Evolutionary conservation across 139 green algal genomes (phyloP).

Genomic region (Trebouxia sp.): DNA sequence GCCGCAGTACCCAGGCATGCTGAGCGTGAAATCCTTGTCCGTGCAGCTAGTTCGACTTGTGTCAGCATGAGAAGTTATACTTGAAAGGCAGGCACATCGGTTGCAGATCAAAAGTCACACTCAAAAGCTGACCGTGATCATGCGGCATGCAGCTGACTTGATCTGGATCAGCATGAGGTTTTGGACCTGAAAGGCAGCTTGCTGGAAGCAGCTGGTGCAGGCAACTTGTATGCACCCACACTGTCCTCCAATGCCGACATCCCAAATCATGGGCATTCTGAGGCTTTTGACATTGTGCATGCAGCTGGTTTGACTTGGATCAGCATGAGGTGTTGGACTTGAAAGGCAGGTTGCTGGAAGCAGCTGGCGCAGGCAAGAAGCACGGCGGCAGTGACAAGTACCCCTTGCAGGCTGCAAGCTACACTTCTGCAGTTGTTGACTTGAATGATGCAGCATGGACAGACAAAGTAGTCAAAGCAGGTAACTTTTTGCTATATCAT

Average conservation of each 20-base stretch:
- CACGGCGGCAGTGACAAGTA: background rate
- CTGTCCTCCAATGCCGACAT: too few species aligned
- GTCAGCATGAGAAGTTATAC: too few species aligned
- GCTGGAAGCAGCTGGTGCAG: background rate
- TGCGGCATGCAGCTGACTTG: slow-evolving; percentile 1
- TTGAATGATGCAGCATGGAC: background rate
- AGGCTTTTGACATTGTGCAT: too few species aligned
- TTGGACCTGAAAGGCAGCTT: background rate
- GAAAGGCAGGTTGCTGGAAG: background rate
- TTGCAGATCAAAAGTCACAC: too few species aligned
- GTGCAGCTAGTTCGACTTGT: too few species aligned
- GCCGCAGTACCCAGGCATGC: too few species aligned
- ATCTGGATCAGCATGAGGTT: slow-evolving; percentile 8
- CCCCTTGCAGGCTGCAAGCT: background rate
- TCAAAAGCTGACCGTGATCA: too few species aligned
- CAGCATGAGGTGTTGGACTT: slow-evolving; percentile 5
- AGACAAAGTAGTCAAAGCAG: background rate
- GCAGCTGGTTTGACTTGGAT: slow-evolving; percentile 12
- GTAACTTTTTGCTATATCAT: too few species aligned
- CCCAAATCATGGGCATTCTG: too few species aligned
- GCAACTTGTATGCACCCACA: too few species aligned
- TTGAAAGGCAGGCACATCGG: too few species aligned
- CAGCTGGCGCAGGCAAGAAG: background rate
- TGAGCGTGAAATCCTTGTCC: too few species aligned
- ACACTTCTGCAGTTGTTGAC: background rate